Conservation (phyloP, 2,329 filamentous ascomycete species). For the Paecilomyces sp. region DNA sequence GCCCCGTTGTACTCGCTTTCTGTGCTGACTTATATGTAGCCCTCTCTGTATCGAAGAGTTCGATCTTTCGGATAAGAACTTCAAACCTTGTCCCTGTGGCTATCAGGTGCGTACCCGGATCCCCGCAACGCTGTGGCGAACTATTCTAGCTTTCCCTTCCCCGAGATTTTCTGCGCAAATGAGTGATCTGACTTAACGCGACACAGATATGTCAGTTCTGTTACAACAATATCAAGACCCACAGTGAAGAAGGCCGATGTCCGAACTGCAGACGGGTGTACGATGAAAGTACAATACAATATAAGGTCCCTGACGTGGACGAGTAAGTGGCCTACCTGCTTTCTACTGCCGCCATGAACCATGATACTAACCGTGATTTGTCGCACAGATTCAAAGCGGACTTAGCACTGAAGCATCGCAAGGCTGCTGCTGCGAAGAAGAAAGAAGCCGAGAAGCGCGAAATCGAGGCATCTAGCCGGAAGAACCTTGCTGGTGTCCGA, state of each 20-base stretch:
- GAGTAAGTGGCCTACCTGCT: conserved; percentile 58
- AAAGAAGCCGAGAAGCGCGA: conserved; percentile 96
- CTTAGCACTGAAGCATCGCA: conserved; percentile 67
- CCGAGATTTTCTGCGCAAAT: not conserved
- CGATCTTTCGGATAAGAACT: conserved; percentile 94
- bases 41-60: conserved; percentile 98
- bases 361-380: not conserved
- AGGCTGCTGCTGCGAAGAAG: conserved; percentile 81
- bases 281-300: conserved; percentile 94
- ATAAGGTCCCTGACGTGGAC: conserved; percentile 89
- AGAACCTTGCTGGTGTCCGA: conserved; percentile 88
- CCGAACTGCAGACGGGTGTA: conserved; percentile 95
- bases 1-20: conserved; percentile 1
- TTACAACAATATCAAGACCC: conserved; percentile 98
- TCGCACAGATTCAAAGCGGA: conserved; percentile 42
- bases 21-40: conserved; percentile 43
- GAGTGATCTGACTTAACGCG: conserved; percentile 1
- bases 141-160: not conserved
- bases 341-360: conserved; percentile 1
- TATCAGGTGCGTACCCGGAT: conserved; percentile 68
- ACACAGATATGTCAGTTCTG: conserved; percentile 95
- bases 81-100: conserved; percentile 91
- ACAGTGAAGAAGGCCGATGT: conserved; percentile 86
- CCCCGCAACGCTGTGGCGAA: not conserved
- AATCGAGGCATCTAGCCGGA: conserved; percentile 89